A percentile compares a stretch with the other conserved stretches of the same genome.
These are phyloP conservation scores for Podosphaera fusca DNA, from an alignment of 2,329 filamentous ascomycete species.

Conservation along the genomic window DNA sequence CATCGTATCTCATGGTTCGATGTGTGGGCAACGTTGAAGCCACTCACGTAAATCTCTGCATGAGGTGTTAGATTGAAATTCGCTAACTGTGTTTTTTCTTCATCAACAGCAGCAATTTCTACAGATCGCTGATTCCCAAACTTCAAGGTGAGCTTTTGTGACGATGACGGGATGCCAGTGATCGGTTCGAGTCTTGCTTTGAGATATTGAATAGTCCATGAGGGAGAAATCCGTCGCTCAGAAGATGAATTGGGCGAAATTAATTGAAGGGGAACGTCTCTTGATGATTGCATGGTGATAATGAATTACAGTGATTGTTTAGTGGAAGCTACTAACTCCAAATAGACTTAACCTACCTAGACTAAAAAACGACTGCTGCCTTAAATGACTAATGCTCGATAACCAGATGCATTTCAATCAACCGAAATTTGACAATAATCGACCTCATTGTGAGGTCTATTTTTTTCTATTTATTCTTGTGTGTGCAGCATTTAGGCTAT, in stretches of 20 bases:
- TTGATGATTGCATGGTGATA: slow-evolving; percentile 25
- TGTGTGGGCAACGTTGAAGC: not conserved
- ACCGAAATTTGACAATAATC: no score
- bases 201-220: slow-evolving; percentile 70
- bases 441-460: no score
- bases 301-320: not conserved
- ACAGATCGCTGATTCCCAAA: slow-evolving; percentile 35
- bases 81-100: slow-evolving; percentile 43
- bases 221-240: slow-evolving; percentile 76
- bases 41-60: slow-evolving; percentile 58
- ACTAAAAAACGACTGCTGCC: no score
- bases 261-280: slow-evolving; percentile 54
- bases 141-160: slow-evolving; percentile 54
- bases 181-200: slow-evolving; percentile 78
- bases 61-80: slow-evolving; percentile 47
- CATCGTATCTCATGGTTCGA: slow-evolving; percentile 3
- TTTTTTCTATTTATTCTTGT: no score
- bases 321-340: no score
- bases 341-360: no score
- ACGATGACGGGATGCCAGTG: slow-evolving; percentile 67
- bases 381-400: no score
- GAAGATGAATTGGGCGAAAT: slow-evolving; percentile 56
- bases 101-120: slow-evolving; percentile 44
- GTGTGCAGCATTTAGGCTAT: no score
- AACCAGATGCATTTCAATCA: no score